Conservation (phyloP, 371 early-diverging fungal species). For the Apophysomyces sp. region DNA sequence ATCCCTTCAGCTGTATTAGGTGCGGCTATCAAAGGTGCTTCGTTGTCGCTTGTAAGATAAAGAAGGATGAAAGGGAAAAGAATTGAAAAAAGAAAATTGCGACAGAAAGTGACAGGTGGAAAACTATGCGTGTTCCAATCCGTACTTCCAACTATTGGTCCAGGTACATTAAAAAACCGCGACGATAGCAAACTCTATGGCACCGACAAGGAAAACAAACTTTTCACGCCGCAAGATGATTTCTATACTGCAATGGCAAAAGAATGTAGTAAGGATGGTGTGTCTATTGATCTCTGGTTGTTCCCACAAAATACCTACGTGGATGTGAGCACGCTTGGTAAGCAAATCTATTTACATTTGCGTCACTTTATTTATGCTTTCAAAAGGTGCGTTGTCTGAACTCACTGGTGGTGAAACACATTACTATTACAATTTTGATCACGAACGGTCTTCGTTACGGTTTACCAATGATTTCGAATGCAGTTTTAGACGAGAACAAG, state of each 20-base stretch:
- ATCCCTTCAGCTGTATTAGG: conserved; percentile 78
- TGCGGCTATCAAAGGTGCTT: conserved; percentile 78
- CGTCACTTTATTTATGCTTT: conserved; percentile 2
- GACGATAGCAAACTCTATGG: conserved; percentile 86
- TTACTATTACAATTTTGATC: conserved; percentile 78
- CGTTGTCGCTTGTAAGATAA: conserved; percentile 65
- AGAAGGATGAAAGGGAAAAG: neutral
- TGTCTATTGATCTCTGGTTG: conserved; percentile 86
- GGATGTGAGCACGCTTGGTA: conserved; percentile 84
- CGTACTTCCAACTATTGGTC: conserved; percentile 81
- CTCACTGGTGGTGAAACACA: conserved; percentile 90
- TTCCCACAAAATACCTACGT: conserved; percentile 80
- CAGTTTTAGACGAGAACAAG: conserved; percentile 72
- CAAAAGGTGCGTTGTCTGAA: conserved; percentile 66
- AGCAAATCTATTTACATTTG: neutral
- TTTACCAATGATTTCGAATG: conserved; percentile 71
- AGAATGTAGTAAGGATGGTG: conserved; percentile 74
- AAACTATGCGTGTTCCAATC: conserved; percentile 85
- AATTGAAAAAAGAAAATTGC: neutral
- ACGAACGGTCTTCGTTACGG: conserved; percentile 59
- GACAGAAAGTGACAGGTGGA: conserved; percentile 77
- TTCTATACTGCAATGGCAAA: conserved; percentile 84
- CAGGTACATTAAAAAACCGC: conserved; percentile 80
- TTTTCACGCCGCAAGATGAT: conserved; percentile 84
- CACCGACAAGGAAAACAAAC: conserved; percentile 86